Evolutionary conservation across 2,329 filamentous ascomycete genomes (phyloP), one percentile per base, ranked within the genome.

Genomic region (Penicillium decumbens): DNA sequence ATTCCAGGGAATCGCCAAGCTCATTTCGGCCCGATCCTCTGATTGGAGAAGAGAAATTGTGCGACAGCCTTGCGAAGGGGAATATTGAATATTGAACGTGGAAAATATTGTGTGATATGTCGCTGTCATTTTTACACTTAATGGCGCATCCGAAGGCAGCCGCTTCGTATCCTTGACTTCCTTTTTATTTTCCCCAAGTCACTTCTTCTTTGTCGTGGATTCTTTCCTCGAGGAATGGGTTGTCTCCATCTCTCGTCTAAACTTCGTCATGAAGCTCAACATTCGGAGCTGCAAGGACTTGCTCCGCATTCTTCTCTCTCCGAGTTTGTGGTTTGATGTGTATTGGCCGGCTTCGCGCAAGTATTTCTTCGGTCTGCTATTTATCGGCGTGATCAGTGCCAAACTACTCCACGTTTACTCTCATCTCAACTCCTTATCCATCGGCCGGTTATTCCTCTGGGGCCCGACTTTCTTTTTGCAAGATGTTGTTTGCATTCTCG

Each of bases 331-430:
- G 51, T 49, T 58, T 15, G 55, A 59, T 30, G 45, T 53, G 10
- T 58, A 52, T 29, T 58, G 55, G 55, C 53, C 57, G 1, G 49
- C 45, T 6, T 54, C 50, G 15, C 55, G 57, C 40, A 53, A 55
- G 28, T 63, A 57, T 35, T 61, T 54, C 38, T 64, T 64, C 45
- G 52, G 55, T 10, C 51, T 63, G 2, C 30, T 54, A 3, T 59
- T 62, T 33, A 55, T 63, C 47, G 49, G 60, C 12, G 51, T 60
- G 23, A 39, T 64, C 37, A 48, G 43, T 41, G 59, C 60, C 30
- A 64, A 64, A 49, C 2, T 53, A 18, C 54, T 64, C 38, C 60
- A 61, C 41, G 58, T 64, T 25, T 61, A 60, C 54, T 58, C 59
- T 15, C 61, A 64, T 43, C 40, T 53, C 15, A 58, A 47, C 38